A percentile compares a stretch with the other conserved stretches of the same genome.
Evolutionary conservation across 176 grass and related monocot species (phyloP).

Genomic region (Ensete glaucum): DNA sequence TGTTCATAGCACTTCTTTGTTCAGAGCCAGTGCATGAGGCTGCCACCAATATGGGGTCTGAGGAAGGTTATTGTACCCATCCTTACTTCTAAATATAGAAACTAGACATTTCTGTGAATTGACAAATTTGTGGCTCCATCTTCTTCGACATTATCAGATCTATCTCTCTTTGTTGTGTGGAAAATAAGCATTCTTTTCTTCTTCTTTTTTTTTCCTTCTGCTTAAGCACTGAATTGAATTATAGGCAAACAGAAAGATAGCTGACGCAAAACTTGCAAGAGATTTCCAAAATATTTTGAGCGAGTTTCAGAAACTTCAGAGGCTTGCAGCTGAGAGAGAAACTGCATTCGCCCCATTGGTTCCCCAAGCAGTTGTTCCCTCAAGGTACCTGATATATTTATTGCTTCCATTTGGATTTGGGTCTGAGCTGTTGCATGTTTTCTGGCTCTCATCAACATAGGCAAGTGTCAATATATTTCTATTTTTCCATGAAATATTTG

Average conservation of each 20-base stretch:
- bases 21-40: too few relatives aligned
- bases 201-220: background rate
- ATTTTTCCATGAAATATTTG: too few relatives aligned
- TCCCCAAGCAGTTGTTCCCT: slow-evolving; percentile 37
- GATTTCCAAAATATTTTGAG: slow-evolving; percentile 42
- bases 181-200: background rate
- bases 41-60: too few relatives aligned
- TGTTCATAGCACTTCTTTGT: too few relatives aligned
- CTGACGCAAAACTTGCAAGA: slow-evolving; percentile 42
- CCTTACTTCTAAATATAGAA: too few relatives aligned
- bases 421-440: too few relatives aligned
- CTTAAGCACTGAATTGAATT: slow-evolving; percentile 23
- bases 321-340: slow-evolving; percentile 28
- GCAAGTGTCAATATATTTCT: background rate
- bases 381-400: slow-evolving; percentile 35
- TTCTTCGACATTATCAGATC: background rate
- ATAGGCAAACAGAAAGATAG: slow-evolving; percentile 86
- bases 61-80: too few relatives aligned
- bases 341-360: slow-evolving; percentile 82
- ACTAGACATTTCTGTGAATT: too few relatives aligned
- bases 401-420: background rate
- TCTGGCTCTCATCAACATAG: too few relatives aligned
- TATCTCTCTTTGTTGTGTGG: background rate
- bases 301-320: slow-evolving; percentile 39
- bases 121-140: background rate